Evolutionary conservation across 1,139 yeast genomes (phyloP).

Genomic region (Magnusiomyces fungicola): DNA sequence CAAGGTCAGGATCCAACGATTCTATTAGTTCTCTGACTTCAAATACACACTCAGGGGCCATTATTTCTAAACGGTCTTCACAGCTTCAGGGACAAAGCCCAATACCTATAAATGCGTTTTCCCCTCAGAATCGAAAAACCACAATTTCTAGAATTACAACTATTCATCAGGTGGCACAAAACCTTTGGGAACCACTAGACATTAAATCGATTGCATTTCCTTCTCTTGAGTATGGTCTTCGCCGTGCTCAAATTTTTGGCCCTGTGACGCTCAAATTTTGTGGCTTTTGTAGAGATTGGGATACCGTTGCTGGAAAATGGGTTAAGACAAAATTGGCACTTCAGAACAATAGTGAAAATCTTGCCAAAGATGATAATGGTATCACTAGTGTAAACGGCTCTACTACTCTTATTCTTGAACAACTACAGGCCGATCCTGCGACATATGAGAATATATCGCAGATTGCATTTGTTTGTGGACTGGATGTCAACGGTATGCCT

Average conservation of each 20-base stretch:
- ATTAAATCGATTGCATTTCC: not conserved
- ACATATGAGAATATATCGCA: conserved; percentile 22
- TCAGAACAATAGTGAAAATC: conserved; percentile 4
- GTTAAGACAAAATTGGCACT: conserved; percentile 25
- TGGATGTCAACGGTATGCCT: conserved; percentile 14
- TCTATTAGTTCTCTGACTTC: no score
- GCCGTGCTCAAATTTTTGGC: conserved; percentile 6
- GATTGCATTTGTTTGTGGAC: conserved; percentile 26
- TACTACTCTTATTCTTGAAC: conserved; percentile 17
- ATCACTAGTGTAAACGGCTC: conserved; percentile 9
- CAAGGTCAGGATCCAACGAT: no score
- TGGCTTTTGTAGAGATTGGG: conserved; percentile 27
- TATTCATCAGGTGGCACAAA: conserved; percentile 11
- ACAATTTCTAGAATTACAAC: conserved; percentile 7
- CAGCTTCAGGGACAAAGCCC: no score
- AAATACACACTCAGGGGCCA: no score
- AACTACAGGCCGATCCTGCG: conserved; percentile 20
- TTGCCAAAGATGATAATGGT: not conserved
- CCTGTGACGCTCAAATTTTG: conserved; percentile 2
- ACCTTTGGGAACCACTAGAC: conserved; percentile 23
- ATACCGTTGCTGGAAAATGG: conserved; percentile 28
- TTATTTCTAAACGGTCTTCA: no score
- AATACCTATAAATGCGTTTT: no score
- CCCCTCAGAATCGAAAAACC: conserved; percentile 7
- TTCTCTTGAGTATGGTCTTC: conserved; percentile 1